Evolutionary conservation across 2,329 filamentous ascomycete species (phyloP).

Genomic region (Rutstroemia sp.): DNA sequence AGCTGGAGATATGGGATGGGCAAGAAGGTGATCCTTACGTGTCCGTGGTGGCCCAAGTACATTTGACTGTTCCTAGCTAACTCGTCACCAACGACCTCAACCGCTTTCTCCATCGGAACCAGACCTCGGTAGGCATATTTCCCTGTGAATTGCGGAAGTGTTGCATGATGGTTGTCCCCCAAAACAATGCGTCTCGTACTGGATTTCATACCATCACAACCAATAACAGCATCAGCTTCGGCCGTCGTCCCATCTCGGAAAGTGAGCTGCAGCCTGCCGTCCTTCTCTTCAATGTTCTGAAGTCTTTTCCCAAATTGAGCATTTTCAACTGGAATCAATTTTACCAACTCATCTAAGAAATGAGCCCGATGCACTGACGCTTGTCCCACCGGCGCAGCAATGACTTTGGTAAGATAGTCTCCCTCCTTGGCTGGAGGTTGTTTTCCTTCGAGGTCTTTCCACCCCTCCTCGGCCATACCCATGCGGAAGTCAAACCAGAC

Average conservation of each 20-base stretch:
- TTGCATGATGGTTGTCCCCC: slow-evolving; percentile 36
- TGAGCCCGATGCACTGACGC: slow-evolving; percentile 26
- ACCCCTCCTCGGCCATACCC: slow-evolving; percentile 19
- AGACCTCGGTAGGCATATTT: slow-evolving; percentile 55
- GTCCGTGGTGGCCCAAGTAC: slow-evolving; percentile 48
- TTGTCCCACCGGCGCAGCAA: slow-evolving; percentile 21
- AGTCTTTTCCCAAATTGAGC: slow-evolving; percentile 32
- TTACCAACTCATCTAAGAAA: slow-evolving; percentile 27
- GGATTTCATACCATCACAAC: slow-evolving; percentile 36
- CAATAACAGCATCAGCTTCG: slow-evolving; percentile 10
- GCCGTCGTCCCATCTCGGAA: slow-evolving; percentile 39
- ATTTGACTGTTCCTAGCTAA: slow-evolving; percentile 42
- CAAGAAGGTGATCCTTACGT: slow-evolving; percentile 50
- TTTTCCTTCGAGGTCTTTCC: slow-evolving; percentile 14
- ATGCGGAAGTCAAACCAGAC: slow-evolving; percentile 27
- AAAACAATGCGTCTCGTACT: slow-evolving; percentile 42
- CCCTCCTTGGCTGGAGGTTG: slow-evolving; percentile 15
- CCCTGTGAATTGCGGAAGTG: slow-evolving; percentile 41
- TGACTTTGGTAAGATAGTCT: slow-evolving; percentile 12
- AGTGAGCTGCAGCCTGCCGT: slow-evolving; percentile 26
- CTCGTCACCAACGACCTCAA: slow-evolving; percentile 38
- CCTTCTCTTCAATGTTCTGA: slow-evolving; percentile 25
- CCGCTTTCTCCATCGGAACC: slow-evolving; percentile 48
- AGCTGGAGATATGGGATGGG: not conserved
- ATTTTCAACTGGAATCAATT: slow-evolving; percentile 33